A percentile compares a stretch with the other conserved stretches of the same genome.
Evolutionary conservation across 2,329 filamentous ascomycete species (phyloP).

Genomic region (Fusarium annulatum): DNA sequence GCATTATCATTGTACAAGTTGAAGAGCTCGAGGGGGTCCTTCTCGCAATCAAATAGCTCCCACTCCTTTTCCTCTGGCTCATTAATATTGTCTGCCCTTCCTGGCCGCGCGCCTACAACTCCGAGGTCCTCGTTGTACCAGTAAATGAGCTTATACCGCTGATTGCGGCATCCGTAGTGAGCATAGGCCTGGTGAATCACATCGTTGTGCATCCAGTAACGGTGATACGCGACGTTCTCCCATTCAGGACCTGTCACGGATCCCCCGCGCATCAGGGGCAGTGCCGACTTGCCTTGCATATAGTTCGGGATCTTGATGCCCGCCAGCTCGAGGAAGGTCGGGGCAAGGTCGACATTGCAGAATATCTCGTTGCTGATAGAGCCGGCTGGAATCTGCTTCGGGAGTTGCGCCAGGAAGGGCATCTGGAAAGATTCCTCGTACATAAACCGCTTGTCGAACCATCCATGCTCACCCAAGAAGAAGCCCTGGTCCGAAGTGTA

Average conservation of each 20-base stretch:
- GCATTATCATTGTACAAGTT: constrained; percentile 55
- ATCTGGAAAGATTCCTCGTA: constrained; percentile 68
- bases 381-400: constrained; percentile 51
- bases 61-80: constrained; percentile 56
- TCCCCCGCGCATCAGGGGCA: constrained; percentile 44
- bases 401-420: constrained; percentile 63
- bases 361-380: constrained; percentile 60
- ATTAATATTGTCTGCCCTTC: constrained; percentile 45
- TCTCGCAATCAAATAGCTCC: constrained; percentile 64
- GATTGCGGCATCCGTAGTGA: constrained; percentile 63
- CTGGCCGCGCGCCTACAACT: constrained; percentile 53
- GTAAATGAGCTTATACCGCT: constrained; percentile 66
- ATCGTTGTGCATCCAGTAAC: constrained; percentile 68
- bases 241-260: constrained; percentile 54
- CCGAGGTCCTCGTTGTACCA: constrained; percentile 65
- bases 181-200: constrained; percentile 61
- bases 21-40: constrained; percentile 62
- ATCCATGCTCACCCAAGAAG: constrained; percentile 67
- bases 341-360: constrained; percentile 65
- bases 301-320: constrained; percentile 55
- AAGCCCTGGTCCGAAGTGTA: constrained; percentile 67
- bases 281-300: constrained; percentile 63
- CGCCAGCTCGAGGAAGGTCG: constrained; percentile 61
- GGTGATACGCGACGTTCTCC: constrained; percentile 64
- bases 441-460: constrained; percentile 69